A percentile compares a stretch with the other conserved stretches of the same genome.
phyloP scores from a whole-genome alignment of 305 asterid species.

The Nicotiana rustica region DNA sequence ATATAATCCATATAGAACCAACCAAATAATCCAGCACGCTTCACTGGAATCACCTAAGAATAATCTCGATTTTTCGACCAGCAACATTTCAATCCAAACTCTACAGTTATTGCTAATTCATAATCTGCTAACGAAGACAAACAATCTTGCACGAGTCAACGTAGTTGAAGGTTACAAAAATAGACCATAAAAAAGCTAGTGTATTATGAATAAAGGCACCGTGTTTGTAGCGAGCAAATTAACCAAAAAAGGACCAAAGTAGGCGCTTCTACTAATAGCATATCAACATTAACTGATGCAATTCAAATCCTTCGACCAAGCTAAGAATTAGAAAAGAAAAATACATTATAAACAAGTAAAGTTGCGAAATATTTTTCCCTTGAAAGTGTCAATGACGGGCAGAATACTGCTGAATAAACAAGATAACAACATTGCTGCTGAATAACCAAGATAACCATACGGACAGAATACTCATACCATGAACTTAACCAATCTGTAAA shows the following conservation, averaged over 20 bases:
- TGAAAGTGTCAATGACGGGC: background rate
- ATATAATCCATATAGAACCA: background rate
- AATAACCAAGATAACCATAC: background rate
- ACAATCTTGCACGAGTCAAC: background rate
- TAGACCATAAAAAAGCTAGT: background rate
- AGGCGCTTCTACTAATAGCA: background rate
- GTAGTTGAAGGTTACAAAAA: slow-evolving; percentile 10
- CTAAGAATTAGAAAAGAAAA: background rate
- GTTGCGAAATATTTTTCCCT: background rate
- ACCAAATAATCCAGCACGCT: background rate
- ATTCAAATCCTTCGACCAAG: slow-evolving; percentile 18
- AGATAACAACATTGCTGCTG: too few relatives aligned
- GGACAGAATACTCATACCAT: background rate
- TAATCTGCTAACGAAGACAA: background rate
- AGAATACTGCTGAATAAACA: too few relatives aligned
- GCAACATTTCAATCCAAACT: background rate
- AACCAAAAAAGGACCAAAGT: background rate
- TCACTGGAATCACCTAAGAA: slow-evolving; percentile 3
- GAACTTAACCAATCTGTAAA: too few relatives aligned
- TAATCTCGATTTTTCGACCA: background rate
- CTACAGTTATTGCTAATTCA: background rate
- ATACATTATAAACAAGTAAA: slow-evolving; percentile 2
- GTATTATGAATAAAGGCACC: background rate
- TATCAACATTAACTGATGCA: slow-evolving; percentile 11
- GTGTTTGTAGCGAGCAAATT: background rate